These are phyloP conservation scores for Tremellales sp. DNA, from an alignment of 1,284 basidiomycete genomes.

Conservation along the genomic window DNA sequence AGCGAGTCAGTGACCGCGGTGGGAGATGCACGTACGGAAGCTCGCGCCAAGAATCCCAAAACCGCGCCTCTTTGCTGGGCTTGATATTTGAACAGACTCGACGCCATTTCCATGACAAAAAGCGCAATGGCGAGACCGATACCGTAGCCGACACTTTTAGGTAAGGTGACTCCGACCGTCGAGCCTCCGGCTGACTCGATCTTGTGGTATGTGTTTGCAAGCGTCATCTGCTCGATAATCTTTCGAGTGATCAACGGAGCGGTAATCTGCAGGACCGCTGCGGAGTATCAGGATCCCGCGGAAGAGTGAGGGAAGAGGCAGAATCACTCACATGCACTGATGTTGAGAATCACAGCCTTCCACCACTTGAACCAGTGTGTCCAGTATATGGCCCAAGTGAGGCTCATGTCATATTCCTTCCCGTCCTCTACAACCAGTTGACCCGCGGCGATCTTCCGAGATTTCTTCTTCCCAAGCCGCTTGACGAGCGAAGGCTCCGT, in stretches of 20 bases:
- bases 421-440: slow-evolving; percentile 14
- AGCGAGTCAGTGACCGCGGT: slow-evolving; percentile 1
- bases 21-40: slow-evolving; percentile 3
- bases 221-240: slow-evolving; percentile 60
- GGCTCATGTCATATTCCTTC: slow-evolving; percentile 55
- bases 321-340: slow-evolving; percentile 11
- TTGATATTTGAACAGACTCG: slow-evolving; percentile 15
- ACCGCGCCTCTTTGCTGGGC: slow-evolving; percentile 35
- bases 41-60: slow-evolving; percentile 10
- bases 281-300: background rate
- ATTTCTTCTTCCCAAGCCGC: slow-evolving; percentile 7
- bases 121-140: slow-evolving; percentile 15
- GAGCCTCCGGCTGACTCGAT: slow-evolving; percentile 12
- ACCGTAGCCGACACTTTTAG: slow-evolving; percentile 34
- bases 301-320: background rate
- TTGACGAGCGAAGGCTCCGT: background rate
- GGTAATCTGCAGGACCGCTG: slow-evolving; percentile 59
- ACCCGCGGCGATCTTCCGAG: slow-evolving; percentile 10
- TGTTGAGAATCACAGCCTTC: slow-evolving; percentile 12
- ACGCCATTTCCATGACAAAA: slow-evolving; percentile 11
- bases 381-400: slow-evolving; percentile 51
- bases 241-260: slow-evolving; percentile 62
- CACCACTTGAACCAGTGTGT: slow-evolving; percentile 11
- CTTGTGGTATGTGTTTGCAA: slow-evolving; percentile 53
- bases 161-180: slow-evolving; percentile 1